Base-by-base conservation (phyloP, 371 early-diverging fungal genomes). In the Coemansia sp. region DNA sequence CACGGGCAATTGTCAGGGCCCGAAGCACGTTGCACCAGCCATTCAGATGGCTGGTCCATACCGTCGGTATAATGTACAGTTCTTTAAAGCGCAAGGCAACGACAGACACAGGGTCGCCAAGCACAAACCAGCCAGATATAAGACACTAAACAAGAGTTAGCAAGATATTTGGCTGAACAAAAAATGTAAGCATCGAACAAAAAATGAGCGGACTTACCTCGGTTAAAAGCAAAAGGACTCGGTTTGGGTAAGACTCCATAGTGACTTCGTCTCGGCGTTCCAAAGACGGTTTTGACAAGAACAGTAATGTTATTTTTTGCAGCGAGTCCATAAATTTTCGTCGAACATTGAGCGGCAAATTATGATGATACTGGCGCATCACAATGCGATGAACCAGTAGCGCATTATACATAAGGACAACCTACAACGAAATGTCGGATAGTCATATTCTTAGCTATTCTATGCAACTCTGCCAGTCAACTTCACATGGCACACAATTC, bases 11-110 rank as follows among this genome's bases (percentile, higher is more conserved):
- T 0, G 80, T 80, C 26, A 80, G 62, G 11, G 80, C 60, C 7
- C 67, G 62, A 9, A 80, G 61, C 11, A 78, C 64, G 28, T 80
- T 80, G 62, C 79, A 68, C 80, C 80, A 80, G 24, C 70, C 67
- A 36, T 64, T 48, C 41, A 71, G 36, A 40, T 76, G 76, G 65
- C 64, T 67, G 8, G 56, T 67, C 76, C 76, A 76, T 4, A 26
- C 24, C 4, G 76, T 76, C 6, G 56, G 29, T 4, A 32, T 52
- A 19, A 41, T 48, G 29, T 61, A 76, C 0, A 76, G 29, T 36
- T 44, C 58, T 15, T 57, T 53, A 57, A 64, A 61, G 15, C 52
- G 63, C n/a, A 39, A 11, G 2, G 61, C 23, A 21, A 71, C 24
- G 1, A 48, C 41, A 0, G 52, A n/a, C 17, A 61, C 17, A 17